Evolutionary conservation across 176 grass and related monocot species (phyloP), one percentile per base, ranked within the genome.

Genomic region (Microstegium vimineum): DNA sequence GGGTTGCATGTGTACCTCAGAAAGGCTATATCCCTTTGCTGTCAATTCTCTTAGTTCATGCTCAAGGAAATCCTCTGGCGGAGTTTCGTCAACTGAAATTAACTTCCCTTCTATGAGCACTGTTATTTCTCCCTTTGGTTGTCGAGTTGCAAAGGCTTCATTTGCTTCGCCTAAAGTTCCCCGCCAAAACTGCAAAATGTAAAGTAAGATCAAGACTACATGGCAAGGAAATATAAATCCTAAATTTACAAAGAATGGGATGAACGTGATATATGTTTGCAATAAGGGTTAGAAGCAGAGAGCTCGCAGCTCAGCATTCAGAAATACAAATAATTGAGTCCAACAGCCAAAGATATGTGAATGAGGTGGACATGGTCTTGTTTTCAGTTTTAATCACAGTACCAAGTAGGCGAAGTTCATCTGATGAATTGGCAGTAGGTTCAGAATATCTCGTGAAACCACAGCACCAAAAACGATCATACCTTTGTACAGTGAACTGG

Each of bases 111-210:
- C 89, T 83, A 95, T 88, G 18, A 95, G 69, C 51, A 95, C 46
- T 32, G 93, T 99, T 57, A 99, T 93, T 91, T 99, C 96, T 85
- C 96, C 96, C 80, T 93, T 95, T 35, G 77, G 92, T 23, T 88
- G 87, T 69, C 86, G 79, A 77, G 64, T 56, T 56, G 89, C 63
- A 70, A 88, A 99, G 59, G 77, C 35, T 90, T 87, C 87, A 74
- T 77, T 91, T 84, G 93, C 93, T 83, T 95, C 96, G 65, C 87
- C 91, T 79, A 99, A 69, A 78, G 80, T 94, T 73, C 96, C 96
- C 75, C 91, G 89, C 96, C 96, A 95, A 80, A 99, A 99, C 96
- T 99, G 75, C 62, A 80, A 78, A 69, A 87, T 75, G 66, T 45
- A 81, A 16, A 26, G 12, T 77, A 65, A 76, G 22, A 76, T 74